Base-by-base conservation (phyloP, 1,139 yeast species). In the Hanseniaspora gamundiae region DNA sequence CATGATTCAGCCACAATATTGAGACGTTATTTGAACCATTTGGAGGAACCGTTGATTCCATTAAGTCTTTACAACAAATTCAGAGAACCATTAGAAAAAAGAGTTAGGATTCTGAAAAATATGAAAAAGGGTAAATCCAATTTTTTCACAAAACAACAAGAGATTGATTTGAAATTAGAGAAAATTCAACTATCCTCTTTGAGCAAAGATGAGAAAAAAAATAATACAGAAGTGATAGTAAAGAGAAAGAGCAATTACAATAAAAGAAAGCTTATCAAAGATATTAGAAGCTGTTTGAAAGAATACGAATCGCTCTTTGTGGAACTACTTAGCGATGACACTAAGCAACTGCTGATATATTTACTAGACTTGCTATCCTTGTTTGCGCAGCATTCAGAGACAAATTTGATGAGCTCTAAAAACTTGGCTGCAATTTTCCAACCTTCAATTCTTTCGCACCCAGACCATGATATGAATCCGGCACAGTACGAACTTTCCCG, bases 401-500 rank as follows among this genome's bases (percentile, higher is more conserved):
- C 76, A 47, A 91, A 88, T 59, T 69, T 86, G 52, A 91, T 91
- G 99, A 80, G 95, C 2, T 85, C 95, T 2, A 76, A 91, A 53
- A 91, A 93, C 58, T 68, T 91, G 52, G 95, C 97, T 0, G 95
- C 97, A 2, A 85, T 91, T 48, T 91, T 93, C 66, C 98, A 91
- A 64, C 98, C 98, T 2, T 83, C 95, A 2, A 78, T 93, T 16
- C 68, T 93, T 42, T 83, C 94, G 2, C 97, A 91, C 59, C 95
- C 96, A 6, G 74, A 72, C 53, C 97, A 91, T 61, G 95, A 87
- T 59, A 76, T 88, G 78, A 76, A 81, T 42, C 96, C 97, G 1
- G 82, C 78, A 31, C 96, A 91, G 61, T 88, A 88, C 63, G 93
- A 85, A 19, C 67, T 87, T 30, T 84, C 95, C 2, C 86, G 91